Base-by-base conservation (phyloP, 495 filamentous ascomycete species). In the Penicillium roqueforti region DNA sequence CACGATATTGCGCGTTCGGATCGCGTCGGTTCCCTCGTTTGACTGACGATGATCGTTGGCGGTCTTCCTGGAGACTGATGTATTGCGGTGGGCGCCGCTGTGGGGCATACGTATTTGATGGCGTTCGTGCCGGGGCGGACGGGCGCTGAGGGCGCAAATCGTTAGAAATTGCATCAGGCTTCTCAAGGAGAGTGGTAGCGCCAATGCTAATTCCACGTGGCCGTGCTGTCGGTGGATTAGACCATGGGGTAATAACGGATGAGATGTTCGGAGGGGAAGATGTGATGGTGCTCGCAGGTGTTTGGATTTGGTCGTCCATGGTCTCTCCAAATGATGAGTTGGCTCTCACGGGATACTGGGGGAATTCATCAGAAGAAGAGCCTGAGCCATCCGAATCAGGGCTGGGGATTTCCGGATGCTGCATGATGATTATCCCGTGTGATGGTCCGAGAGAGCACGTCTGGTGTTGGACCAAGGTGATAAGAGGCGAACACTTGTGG, bases 1-100 rank as follows among this genome's bases (percentile, higher is more conserved):
- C 91, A 64, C 81, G 80, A 60, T 91, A 92, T 57, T 88, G 84
- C n/a, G 87, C 85, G 72, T 83, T 88, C 48, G 80, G 91, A 71
- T 85, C 89, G 57, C 79, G 76, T 71, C 73, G 75, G 55, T 71
- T 37, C n/a, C 60, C 60, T 26, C 82, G 69, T 43, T 79, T 79
- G 1, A 73, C 61, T 0, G 82, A 83, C 7, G 76, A 78, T 1
- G 80, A 82, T 46, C 80, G 76, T 53, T 77, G 76, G 36, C 76
- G 73, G 57, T 75, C 74, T 55, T 62, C 71, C 57, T 76, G 74
- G 43, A 76, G 68, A 59, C 69, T 77, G 53, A 81, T 75, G 58
- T 77, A 80, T 52, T 85, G 82, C n/a, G 80, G 68, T 41, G 88
- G 88, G 50, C 85, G 78, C n/a, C 88, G 81, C 31, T 86, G 76